Base-by-base conservation (phyloP, 331 rosid species). In the Prunus yedoensis region DNA sequence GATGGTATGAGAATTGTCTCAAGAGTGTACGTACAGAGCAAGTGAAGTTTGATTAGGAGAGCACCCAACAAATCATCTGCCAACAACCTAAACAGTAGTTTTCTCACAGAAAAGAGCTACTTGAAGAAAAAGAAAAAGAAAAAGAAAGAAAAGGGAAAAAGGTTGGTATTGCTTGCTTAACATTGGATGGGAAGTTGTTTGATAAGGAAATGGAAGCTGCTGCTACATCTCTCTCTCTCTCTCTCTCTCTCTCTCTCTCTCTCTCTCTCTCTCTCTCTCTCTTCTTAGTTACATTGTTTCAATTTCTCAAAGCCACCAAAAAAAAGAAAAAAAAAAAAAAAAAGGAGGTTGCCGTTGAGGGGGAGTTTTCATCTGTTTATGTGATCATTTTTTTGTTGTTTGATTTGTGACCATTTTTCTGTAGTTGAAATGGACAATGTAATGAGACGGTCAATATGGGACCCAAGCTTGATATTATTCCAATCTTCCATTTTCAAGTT, bases 121-220 rank as follows among this genome's bases (percentile, higher is more conserved):
- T 90, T 88, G 81, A 92, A 90, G 91, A 79, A 79, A 88, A 92
- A 90, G 69, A 76, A 30, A 65, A 59, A 59, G 69, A 76, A 30
- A 65, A 59, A 59, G 56, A 68, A 8, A 59, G 17, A 35, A 32
- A 35, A 49, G 32, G 78, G 59, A 74, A 70, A 70, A 82, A 80
- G 85, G 93, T 89, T 82, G 96, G 96, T 90, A 79, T 15, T 71
- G 43, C 79, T 85, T 88, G 85, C 83, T 76, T 58, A 78, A 46
- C 78, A 75, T 70, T 65, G 82, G 88, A 77, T 77, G 83, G 75
- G 68, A 81, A 61, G 74, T 47, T 68, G 84, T 78, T 86, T 86
- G 91, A 89, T 1, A 86, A 80, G 63, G 94, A 91, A 86, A 84
- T 78, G 17, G 84, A 85, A 89, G 79, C 94, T 60, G 68, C 91